Evolutionary conservation across 2,329 filamentous ascomycete species (phyloP).

Genomic region (Zasmidium citrigriseum): DNA sequence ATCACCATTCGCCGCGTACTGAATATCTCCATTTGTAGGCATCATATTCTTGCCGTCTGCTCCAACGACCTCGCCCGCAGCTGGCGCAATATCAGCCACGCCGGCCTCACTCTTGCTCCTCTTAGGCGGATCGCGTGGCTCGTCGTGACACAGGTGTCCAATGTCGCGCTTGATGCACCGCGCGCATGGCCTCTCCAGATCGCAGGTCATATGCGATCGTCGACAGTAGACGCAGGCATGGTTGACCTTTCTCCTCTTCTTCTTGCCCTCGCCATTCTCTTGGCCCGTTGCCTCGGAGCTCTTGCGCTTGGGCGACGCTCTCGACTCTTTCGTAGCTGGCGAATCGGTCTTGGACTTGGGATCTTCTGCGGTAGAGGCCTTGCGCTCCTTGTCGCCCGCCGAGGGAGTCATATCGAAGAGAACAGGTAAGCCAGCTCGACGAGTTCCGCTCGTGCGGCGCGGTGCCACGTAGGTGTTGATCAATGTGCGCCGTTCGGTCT

Average conservation of each 20-base stretch:
- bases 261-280: constrained; percentile 34
- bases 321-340: neutral
- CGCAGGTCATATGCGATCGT: constrained; percentile 58
- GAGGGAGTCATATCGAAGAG: neutral
- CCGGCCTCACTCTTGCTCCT: constrained; percentile 64
- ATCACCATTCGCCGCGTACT: constrained; percentile 16
- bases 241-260: constrained; percentile 57
- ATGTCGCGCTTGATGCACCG: constrained; percentile 98
- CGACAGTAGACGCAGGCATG: constrained; percentile 57
- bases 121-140: constrained; percentile 85
- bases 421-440: neutral
- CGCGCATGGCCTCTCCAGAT: constrained; percentile 84
- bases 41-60: constrained; percentile 10
- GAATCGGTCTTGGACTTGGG: neutral
- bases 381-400: neutral
- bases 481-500: neutral
- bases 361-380: neutral
- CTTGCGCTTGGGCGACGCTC: constrained; percentile 25
- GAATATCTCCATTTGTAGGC: constrained; percentile 13
- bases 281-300: constrained; percentile 17
- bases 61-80: constrained; percentile 28
- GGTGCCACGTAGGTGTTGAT: neutral
- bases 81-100: constrained; percentile 38
- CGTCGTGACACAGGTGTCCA: constrained; percentile 96
- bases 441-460: neutral